These are phyloP conservation scores for Cutaneotrichosporon daszewskae DNA, from an alignment of 1,284 basidiomycete genomes.

Conservation along the genomic window DNA sequence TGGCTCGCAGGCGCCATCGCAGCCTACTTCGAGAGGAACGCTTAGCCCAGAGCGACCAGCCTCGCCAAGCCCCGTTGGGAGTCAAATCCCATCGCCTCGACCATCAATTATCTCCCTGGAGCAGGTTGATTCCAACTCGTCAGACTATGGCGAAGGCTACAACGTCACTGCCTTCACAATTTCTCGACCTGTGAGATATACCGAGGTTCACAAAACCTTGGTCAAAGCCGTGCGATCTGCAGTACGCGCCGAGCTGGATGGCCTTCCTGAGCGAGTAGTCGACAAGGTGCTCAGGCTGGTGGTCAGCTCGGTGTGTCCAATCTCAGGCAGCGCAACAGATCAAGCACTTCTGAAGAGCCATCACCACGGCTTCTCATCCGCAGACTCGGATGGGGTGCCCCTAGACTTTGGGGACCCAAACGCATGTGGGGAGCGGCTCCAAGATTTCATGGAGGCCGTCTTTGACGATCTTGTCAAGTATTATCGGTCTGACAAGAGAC, in stretches of 20 bases:
- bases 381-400: conserved; percentile 3
- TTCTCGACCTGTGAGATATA: conserved; percentile 34
- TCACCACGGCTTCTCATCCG: conserved; percentile 11
- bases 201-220: conserved; percentile 58
- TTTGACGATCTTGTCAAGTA: conserved; percentile 54
- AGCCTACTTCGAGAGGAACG: background rate
- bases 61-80: conserved; percentile 10
- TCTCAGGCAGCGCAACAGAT: conserved; percentile 11
- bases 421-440: conserved; percentile 56
- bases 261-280: conserved; percentile 58
- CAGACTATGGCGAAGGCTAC: conserved; percentile 31
- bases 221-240: conserved; percentile 58
- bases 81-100: conserved; percentile 23
- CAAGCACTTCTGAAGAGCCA: conserved; percentile 28
- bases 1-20: conserved; percentile 18
- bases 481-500: conserved; percentile 17
- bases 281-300: conserved; percentile 55
- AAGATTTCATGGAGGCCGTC: conserved; percentile 65
- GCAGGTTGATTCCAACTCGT: conserved; percentile 16
- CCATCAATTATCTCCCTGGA: conserved; percentile 32
- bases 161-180: conserved; percentile 42
- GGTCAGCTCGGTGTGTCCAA: conserved; percentile 22
- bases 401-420: conserved; percentile 39
- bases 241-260: conserved; percentile 54
- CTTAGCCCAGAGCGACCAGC: conserved; percentile 44